These are phyloP conservation scores for Chlorella sp. DNA, from an alignment of 139 green algal genomes.

Conservation along the genomic window DNA sequence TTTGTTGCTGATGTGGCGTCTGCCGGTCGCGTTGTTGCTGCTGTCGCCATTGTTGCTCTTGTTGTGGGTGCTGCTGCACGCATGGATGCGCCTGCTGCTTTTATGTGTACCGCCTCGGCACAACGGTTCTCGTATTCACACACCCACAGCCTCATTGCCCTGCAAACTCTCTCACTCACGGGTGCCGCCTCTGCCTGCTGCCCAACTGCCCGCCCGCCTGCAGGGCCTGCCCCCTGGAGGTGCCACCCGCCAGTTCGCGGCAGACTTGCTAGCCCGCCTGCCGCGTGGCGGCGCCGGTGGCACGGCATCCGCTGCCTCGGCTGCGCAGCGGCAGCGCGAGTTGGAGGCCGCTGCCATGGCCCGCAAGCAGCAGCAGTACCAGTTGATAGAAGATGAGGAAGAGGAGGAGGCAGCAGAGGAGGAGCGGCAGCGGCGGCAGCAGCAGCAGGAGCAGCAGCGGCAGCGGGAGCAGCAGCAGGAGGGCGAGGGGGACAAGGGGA, in stretches of 20 bases:
- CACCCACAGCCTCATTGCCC: no score
- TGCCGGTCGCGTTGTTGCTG: no score
- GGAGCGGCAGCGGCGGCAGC: slow-evolving; percentile 24
- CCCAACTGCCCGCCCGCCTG: background rate
- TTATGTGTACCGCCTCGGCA: background rate
- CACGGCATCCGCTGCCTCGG: background rate
- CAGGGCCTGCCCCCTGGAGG: slow-evolving; percentile 63
- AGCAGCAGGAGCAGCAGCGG: slow-evolving; percentile 43
- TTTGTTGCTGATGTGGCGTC: no score
- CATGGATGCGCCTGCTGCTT: background rate
- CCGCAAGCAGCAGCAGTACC: slow-evolving; percentile 62
- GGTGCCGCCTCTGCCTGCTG: background rate
- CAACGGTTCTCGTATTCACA: no score
- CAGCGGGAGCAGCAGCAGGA: slow-evolving; percentile 53
- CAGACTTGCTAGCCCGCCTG: slow-evolving; percentile 61
- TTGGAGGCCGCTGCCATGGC: slow-evolving; percentile 53
- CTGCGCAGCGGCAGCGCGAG: slow-evolving; percentile 40
- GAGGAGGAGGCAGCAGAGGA: slow-evolving; percentile 37
- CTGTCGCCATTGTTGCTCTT: background rate
- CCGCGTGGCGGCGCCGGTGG: slow-evolving; percentile 31
- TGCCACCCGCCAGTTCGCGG: slow-evolving; percentile 65
- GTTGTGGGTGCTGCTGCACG: background rate
- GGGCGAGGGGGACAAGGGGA: slow-evolving; percentile 19
- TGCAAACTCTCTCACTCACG: no score
- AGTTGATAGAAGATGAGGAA: slow-evolving; percentile 63